Base-by-base conservation (phyloP, 2,329 filamentous ascomycete genomes). In the Drechslera avenae region DNA sequence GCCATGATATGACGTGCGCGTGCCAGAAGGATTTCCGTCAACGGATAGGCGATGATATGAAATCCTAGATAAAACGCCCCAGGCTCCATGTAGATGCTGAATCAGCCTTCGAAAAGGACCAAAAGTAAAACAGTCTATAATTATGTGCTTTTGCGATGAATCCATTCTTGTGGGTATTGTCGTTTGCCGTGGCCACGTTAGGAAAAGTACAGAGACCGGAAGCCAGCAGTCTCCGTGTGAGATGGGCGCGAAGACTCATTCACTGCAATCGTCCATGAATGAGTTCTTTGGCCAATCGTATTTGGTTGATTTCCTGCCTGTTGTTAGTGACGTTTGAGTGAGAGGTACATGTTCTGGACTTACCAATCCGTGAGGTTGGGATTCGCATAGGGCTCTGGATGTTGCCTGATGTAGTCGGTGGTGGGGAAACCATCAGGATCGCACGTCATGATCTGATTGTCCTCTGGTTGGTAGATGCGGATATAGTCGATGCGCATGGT, bases 401-500 rank as follows among this genome's bases (percentile, higher is more conserved):
- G 86, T 1, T 79, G 73, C 40, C 75, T 75, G 66, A 90, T 90
- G 68, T 90, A 90, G 1, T 79, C 66, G 0, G 86, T 89, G 0
- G 87, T 90, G 47, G 82, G 80, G 64, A 85, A 89, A 0, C 82
- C 86, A 0, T 78, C 76, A 2, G 87, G 87, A 72, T 90, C 87
- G 69, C 87, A 90, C 13, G 86, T 88, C 41, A 88, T 64, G 32
- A 78, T 78, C 61, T 81, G 77, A 10, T 79, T 75, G 44, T 82
- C 79, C 12, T 81, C 78, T 54, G 86, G 82, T 68, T 89, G 86
- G 63, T 89, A 89, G 42, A 89, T 86, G 12, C 87, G 82, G 46
- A 90, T 78, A 66, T 88, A 89, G 69, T 89, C 86, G 50, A 89
- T 76, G 2, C 85, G 79, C 80, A 89, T 86, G 2, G 78, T 83